Conservation (phyloP, 1,139 yeast genomes). For the Blastobotrys persicus region DNA sequence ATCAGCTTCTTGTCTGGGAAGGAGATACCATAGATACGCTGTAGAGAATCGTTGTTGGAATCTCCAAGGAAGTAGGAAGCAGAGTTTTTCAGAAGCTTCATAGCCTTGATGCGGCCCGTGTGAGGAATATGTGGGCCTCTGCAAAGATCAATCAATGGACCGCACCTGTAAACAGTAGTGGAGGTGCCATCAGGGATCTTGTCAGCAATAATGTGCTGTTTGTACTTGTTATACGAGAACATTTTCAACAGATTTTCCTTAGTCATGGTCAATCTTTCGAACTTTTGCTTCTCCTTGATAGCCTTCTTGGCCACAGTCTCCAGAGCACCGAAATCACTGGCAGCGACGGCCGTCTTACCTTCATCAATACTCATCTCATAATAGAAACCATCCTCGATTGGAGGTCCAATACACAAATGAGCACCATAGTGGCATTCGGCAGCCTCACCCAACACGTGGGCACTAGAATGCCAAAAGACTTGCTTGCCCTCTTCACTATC, state of each 20-base stretch:
- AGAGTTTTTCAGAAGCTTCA: conserved; percentile 92
- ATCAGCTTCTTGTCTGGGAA: conserved; percentile 97
- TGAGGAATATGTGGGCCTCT: conserved; percentile 98
- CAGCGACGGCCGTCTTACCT: conserved; percentile 74
- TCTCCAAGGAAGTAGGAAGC: conserved; percentile 97
- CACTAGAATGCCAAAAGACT: conserved; percentile 99
- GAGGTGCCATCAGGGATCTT: conserved; percentile 96
- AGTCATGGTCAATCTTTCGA: conserved; percentile 88
- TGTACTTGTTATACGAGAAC: conserved; percentile 95
- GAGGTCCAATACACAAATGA: conserved; percentile 91
- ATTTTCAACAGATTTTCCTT: conserved; percentile 88
- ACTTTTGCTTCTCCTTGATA: conserved; percentile 93
- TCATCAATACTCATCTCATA: conserved; percentile 90
- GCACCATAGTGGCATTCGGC: conserved; percentile 96
- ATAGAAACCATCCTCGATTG: conserved; percentile 96
- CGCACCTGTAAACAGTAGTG: conserved; percentile 97
- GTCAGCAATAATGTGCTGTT: conserved; percentile 79
- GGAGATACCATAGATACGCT: conserved; percentile 96
- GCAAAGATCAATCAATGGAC: conserved; percentile 95
- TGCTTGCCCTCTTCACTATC: conserved; percentile 84
- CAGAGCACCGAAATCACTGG: conserved; percentile 76
- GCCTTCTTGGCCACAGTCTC: conserved; percentile 89
- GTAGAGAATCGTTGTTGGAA: conserved; percentile 87
- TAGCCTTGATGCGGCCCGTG: conserved; percentile 93
- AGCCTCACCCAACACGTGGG: conserved; percentile 97